Evolutionary conservation across 306 rosid species (phyloP).

Genomic region (Cicer cuneatum): DNA sequence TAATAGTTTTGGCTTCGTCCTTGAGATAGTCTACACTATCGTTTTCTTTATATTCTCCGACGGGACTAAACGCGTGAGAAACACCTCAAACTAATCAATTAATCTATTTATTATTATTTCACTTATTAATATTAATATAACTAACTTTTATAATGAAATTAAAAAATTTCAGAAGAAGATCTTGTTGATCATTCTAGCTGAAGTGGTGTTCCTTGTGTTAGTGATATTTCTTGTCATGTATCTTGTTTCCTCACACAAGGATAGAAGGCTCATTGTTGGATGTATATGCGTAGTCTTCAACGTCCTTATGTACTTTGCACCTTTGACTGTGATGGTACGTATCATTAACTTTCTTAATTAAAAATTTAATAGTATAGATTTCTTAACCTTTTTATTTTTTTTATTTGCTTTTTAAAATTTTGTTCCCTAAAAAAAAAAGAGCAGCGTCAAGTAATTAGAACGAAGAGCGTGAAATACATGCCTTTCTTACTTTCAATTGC

Average conservation of each 20-base stretch:
- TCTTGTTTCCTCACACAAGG: conserved; percentile 36
- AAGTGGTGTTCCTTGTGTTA: conserved; percentile 44
- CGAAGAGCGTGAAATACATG: conserved; percentile 92
- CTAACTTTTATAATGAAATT: background rate
- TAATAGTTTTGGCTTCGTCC: conserved; percentile 61
- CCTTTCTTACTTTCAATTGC: conserved; percentile 75
- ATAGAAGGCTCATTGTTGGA: conserved; percentile 57
- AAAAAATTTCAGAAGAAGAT: conserved; percentile 60
- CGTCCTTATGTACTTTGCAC: conserved; percentile 76
- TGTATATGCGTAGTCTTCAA: conserved; percentile 65
- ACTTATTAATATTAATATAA: background rate
- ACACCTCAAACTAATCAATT: background rate
- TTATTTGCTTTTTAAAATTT: background rate
- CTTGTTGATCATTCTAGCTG: conserved; percentile 42
- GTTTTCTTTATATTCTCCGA: conserved; percentile 58
- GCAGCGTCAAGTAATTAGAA: conserved; percentile 66
- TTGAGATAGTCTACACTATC: conserved; percentile 50
- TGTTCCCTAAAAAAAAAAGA: conserved; percentile 2
- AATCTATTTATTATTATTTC: no score
- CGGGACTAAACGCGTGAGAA: conserved; percentile 56
- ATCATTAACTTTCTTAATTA: background rate
- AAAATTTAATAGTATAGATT: no score
- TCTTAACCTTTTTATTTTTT: background rate
- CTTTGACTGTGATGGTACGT: conserved; percentile 86
- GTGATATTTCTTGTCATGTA: conserved; percentile 46